Evolutionary conservation across 805 yeast genomes (phyloP).

Genomic region (Wickerhamomyces chaumierensis): DNA sequence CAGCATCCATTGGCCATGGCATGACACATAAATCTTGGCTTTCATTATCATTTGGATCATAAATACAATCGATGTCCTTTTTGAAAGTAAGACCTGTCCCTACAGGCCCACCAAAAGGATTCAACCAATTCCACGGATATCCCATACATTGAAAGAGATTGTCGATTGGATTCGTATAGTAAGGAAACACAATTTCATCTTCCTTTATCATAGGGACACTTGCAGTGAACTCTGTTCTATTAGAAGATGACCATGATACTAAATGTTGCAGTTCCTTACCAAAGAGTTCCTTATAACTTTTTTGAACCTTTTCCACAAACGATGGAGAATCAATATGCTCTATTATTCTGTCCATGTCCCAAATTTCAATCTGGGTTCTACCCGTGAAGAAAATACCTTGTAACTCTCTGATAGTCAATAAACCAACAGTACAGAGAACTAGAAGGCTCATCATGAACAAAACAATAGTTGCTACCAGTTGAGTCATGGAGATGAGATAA

Average conservation of each 20-base stretch:
- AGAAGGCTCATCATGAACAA: slow-evolving; percentile 45
- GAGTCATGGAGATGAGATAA: slow-evolving; percentile 39
- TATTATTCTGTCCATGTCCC: slow-evolving; percentile 84
- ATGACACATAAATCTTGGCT: slow-evolving; percentile 50
- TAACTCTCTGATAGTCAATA: slow-evolving; percentile 53
- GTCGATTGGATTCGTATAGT: slow-evolving; percentile 51
- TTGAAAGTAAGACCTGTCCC: slow-evolving; percentile 50
- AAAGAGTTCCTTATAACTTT: slow-evolving; percentile 25
- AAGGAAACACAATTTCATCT: slow-evolving; percentile 75
- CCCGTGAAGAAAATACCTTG: slow-evolving; percentile 47
- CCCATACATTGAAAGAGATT: slow-evolving; percentile 53
- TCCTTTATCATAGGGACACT: slow-evolving; percentile 27
- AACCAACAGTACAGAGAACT: slow-evolving; percentile 45
- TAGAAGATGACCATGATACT: slow-evolving; percentile 14
- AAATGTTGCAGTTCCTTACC: slow-evolving; percentile 12
- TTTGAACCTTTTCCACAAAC: slow-evolving; percentile 38
- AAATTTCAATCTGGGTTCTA: slow-evolving; percentile 79
- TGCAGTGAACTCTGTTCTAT: slow-evolving; percentile 5
- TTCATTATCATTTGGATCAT: slow-evolving; percentile 31
- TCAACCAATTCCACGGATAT: slow-evolving; percentile 47
- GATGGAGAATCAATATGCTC: slow-evolving; percentile 46
- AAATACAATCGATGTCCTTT: slow-evolving; percentile 23
- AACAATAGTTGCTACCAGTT: slow-evolving; percentile 43
- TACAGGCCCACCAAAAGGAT: slow-evolving; percentile 58
- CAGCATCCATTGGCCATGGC: slow-evolving; percentile 95